phyloP scores from a whole-genome alignment of 208 protist species.

The Acanthamoeba lenticulata region DNA sequence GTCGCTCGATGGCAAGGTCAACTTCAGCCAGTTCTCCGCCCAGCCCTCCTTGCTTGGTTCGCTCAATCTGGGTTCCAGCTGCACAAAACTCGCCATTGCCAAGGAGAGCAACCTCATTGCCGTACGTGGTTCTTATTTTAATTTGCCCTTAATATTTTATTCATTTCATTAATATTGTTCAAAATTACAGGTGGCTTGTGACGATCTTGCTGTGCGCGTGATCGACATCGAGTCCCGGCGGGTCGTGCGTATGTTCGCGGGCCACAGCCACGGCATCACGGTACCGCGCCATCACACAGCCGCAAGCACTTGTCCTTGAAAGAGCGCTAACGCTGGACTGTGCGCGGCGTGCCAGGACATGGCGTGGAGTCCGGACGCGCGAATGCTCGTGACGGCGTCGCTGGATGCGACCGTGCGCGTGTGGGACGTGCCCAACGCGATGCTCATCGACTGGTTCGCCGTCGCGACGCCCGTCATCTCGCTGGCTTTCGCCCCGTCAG shows the following conservation, averaged over 20 bases:
- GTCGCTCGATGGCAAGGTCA: slow-evolving; percentile 48
- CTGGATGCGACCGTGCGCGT: slow-evolving; percentile 73
- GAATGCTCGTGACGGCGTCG: slow-evolving; percentile 73
- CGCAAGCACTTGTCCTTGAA: neutral
- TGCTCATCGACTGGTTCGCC: slow-evolving; percentile 79
- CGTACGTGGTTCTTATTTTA: neutral
- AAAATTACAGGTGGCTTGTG: slow-evolving; percentile 49
- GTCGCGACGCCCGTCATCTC: slow-evolving; percentile 64
- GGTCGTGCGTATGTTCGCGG: slow-evolving; percentile 71
- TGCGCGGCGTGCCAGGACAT: neutral
- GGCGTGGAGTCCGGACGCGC: slow-evolving; percentile 75
- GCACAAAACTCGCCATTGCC: neutral
- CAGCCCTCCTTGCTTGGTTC: neutral
- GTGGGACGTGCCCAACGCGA: slow-evolving; percentile 77
- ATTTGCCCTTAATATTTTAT: neutral
- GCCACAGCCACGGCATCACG: slow-evolving; percentile 67
- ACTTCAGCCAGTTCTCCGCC: slow-evolving; percentile 30
- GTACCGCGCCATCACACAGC: neutral
- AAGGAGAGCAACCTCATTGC: slow-evolving; percentile 43
- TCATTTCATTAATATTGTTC: neutral
- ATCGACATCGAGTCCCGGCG: slow-evolving; percentile 73
- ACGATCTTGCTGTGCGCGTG: slow-evolving; percentile 65
- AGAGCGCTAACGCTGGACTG: neutral
- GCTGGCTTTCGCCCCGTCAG: slow-evolving; percentile 70
- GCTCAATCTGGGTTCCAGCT: neutral